Conservation (phyloP, 257 asterid species). For the Rubia yunnanensis region DNA sequence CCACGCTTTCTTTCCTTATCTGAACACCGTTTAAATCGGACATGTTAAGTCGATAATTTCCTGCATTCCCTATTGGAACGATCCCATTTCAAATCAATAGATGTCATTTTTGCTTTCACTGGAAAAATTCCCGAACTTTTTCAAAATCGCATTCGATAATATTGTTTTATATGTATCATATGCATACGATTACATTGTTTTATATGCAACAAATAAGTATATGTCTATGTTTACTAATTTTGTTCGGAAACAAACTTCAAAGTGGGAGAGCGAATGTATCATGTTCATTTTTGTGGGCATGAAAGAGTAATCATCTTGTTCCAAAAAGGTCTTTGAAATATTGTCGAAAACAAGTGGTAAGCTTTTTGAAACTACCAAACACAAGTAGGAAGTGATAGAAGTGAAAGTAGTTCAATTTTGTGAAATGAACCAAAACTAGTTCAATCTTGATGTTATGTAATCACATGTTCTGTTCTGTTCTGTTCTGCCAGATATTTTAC, state of each 20-base stretch:
- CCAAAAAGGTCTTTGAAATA: no score
- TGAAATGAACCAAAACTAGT: not conserved
- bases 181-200: no score
- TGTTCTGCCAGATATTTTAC: not conserved
- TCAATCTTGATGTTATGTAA: not conserved
- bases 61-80: not conserved
- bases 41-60: not conserved
- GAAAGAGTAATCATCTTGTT: not conserved
- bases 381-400: not conserved
- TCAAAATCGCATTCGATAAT: no score
- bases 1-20: conserved; percentile 1
- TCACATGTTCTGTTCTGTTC: not conserved
- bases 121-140: no score
- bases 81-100: not conserved
- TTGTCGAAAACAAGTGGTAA: no score
- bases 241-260: no score
- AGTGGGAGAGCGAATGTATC: no score
- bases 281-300: not conserved
- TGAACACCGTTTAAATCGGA: not conserved
- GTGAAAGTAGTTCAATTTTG: not conserved
- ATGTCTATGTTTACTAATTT: no score
- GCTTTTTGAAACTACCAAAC: not conserved
- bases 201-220: no score
- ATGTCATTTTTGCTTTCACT: no score
- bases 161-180: no score